A percentile compares a stretch with the other conserved stretches of the same genome.
These are phyloP conservation scores for Rhizopus arrhizus DNA, from an alignment of 371 early-diverging fungal genomes.

Conservation along the genomic window DNA sequence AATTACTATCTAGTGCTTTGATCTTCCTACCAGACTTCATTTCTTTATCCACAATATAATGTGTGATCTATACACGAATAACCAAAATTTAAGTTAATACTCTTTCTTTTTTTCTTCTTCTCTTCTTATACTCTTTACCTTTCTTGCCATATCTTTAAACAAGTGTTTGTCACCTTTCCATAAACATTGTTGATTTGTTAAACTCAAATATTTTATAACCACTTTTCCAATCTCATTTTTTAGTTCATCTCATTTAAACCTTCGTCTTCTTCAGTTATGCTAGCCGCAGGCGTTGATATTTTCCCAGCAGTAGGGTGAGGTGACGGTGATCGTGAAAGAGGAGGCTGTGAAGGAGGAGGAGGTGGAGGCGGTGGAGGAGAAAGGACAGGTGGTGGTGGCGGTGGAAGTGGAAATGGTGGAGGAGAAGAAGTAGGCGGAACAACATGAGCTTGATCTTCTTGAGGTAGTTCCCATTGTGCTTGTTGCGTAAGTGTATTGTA, in stretches of 20 bases:
- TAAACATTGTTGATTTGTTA: slow-evolving; percentile 29
- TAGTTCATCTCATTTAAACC: slow-evolving; percentile 29
- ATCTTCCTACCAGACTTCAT: slow-evolving; percentile 34
- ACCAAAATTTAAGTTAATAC: not conserved
- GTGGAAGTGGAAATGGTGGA: not conserved
- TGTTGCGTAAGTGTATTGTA: slow-evolving; percentile 39
- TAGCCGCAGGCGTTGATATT: slow-evolving; percentile 12
- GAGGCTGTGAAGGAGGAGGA: not conserved
- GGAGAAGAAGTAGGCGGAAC: not conserved
- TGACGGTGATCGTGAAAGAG: not conserved
- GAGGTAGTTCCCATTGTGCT: slow-evolving; percentile 42
- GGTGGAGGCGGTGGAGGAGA: slow-evolving; percentile 4
- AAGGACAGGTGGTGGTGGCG: not conserved
- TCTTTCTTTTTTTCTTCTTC: too few species aligned
- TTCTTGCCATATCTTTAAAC: slow-evolving; percentile 45
- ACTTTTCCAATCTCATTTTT: slow-evolving; percentile 42
- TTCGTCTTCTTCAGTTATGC: slow-evolving; percentile 11
- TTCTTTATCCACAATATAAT: slow-evolving; percentile 47
- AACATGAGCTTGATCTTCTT: slow-evolving; percentile 15
- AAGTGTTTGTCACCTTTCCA: slow-evolving; percentile 43
- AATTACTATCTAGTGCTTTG: slow-evolving; percentile 24
- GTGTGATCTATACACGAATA: slow-evolving; percentile 31
- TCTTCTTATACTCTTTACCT: slow-evolving; percentile 24
- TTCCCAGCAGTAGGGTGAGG: not conserved
- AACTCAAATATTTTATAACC: slow-evolving; percentile 38